Evolutionary conservation across 345 rosid genomes (phyloP).

Genomic region (Gynandropsis gynandra): DNA sequence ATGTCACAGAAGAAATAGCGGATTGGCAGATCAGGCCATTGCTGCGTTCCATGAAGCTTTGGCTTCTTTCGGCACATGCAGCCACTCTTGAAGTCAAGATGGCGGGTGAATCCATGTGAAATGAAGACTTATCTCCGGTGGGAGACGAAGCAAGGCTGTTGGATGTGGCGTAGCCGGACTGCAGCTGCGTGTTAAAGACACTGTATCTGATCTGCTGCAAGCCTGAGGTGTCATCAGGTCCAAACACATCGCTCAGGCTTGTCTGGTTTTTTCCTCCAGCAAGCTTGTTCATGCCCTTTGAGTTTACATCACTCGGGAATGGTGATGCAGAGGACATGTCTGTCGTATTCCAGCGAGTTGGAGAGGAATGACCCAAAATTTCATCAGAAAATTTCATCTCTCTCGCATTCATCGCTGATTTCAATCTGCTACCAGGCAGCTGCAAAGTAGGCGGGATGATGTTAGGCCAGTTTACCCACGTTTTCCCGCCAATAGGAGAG

Average conservation of each 20-base stretch:
- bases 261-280: slow-evolving; percentile 38
- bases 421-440: slow-evolving; percentile 78
- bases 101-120: slow-evolving; percentile 44
- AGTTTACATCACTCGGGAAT: slow-evolving; percentile 31
- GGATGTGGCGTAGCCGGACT: slow-evolving; percentile 1
- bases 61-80: slow-evolving; percentile 63
- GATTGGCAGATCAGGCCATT: slow-evolving; percentile 33
- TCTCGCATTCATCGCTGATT: slow-evolving; percentile 50
- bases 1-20: slow-evolving; percentile 29
- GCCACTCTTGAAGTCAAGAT: slow-evolving; percentile 47
- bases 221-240: slow-evolving; percentile 40
- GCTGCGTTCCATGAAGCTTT: slow-evolving; percentile 61
- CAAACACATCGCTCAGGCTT: slow-evolving; percentile 63
- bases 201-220: slow-evolving; percentile 42
- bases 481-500: slow-evolving; percentile 45
- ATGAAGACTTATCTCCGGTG: slow-evolving; percentile 35
- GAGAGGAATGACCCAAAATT: slow-evolving; percentile 45
- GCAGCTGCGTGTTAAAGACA: slow-evolving; percentile 34
- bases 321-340: slow-evolving; percentile 33
- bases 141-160: slow-evolving; percentile 45
- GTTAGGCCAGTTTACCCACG: slow-evolving; percentile 49
- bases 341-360: slow-evolving; percentile 54
- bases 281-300: slow-evolving; percentile 41
- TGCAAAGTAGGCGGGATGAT: slow-evolving; percentile 53
- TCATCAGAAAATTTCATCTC: slow-evolving; percentile 58